Evolutionary conservation across 1,284 basidiomycete genomes (phyloP).

Genomic region (Xanthoconium separans): DNA sequence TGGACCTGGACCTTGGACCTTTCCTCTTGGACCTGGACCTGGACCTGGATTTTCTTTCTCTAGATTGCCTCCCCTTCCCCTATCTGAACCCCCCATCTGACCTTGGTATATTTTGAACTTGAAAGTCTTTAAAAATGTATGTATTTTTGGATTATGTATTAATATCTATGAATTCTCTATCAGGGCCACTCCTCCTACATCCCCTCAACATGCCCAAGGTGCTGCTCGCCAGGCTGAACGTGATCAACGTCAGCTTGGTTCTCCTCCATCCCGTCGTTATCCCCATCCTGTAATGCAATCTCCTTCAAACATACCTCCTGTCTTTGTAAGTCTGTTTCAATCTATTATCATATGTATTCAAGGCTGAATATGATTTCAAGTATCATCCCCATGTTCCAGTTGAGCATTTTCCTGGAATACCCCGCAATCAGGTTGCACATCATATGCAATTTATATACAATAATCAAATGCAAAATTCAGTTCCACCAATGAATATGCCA

Average conservation of each 20-base stretch:
- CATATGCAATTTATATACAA: background rate
- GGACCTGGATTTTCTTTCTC: background rate
- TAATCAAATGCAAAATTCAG: too few species aligned
- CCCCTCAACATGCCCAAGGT: background rate
- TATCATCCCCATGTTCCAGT: background rate
- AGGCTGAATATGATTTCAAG: background rate
- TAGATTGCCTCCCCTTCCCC: too few species aligned
- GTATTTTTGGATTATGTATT: background rate
- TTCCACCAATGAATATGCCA: background rate
- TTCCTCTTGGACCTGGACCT: background rate
- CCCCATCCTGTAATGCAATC: background rate
- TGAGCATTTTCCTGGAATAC: constrained; percentile 5
- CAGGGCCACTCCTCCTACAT: background rate
- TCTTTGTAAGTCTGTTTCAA: background rate
- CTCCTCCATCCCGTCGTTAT: background rate
- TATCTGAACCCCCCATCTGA: too few species aligned
- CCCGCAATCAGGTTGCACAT: background rate
- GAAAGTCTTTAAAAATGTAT: background rate
- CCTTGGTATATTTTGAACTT: background rate
- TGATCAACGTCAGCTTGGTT: constrained; percentile 1
- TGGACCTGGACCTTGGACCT: too few species aligned
- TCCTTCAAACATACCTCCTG: background rate
- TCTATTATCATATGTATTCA: background rate
- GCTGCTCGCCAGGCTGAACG: background rate
- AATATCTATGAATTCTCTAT: background rate